Evolutionary conservation across 2,329 filamentous ascomycete genomes (phyloP).

Genomic region (Penicillium aurantiogriseum): DNA sequence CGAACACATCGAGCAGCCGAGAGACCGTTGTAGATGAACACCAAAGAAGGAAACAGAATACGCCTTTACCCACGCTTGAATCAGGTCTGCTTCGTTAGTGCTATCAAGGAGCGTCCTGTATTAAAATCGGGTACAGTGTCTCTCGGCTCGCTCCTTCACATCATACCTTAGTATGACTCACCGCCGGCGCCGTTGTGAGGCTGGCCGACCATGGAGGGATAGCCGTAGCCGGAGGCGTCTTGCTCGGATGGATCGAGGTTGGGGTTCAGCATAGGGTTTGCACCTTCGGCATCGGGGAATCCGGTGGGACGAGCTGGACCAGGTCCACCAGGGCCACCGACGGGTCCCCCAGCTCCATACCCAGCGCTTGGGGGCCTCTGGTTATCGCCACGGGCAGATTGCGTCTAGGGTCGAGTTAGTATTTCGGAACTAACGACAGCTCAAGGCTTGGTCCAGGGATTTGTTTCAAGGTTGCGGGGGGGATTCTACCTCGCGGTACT

Average conservation of each 20-base stretch:
- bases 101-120: background rate
- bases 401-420: conserved; percentile 62
- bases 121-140: background rate
- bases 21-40: background rate
- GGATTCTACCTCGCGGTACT: conserved; percentile 91
- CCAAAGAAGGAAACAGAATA: conserved; percentile 6
- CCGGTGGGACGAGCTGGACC: conserved; percentile 32
- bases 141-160: background rate
- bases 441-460: background rate
- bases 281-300: conserved; percentile 43
- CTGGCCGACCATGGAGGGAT: conserved; percentile 47
- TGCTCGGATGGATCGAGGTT: conserved; percentile 47
- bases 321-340: conserved; percentile 29
- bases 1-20: background rate
- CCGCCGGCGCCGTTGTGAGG: conserved; percentile 49
- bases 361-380: conserved; percentile 56
- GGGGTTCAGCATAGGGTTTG: conserved; percentile 47
- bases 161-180: conserved; percentile 41
- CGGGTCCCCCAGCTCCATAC: conserved; percentile 42
- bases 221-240: conserved; percentile 46
- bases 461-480: background rate
- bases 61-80: conserved; percentile 3
- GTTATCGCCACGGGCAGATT: conserved; percentile 70
- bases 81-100: background rate
- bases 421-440: conserved; percentile 8